Evolutionary conservation across 2,329 filamentous ascomycete genomes (phyloP).

Genomic region (Stachybotrys echinatus): DNA sequence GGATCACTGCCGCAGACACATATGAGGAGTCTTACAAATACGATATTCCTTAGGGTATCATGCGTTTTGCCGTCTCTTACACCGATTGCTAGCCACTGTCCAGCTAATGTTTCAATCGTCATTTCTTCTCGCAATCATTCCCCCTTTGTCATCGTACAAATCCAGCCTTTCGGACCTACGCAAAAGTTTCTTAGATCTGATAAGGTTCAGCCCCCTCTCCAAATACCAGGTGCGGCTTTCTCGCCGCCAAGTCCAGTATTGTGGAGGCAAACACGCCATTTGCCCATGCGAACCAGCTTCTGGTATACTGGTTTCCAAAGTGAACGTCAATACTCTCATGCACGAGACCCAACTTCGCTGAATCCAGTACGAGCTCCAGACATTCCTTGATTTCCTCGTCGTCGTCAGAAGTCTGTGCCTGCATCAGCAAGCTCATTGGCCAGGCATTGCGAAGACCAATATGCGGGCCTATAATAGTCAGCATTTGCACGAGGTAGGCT

Average conservation of each 20-base stretch:
- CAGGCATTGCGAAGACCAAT: slow-evolving; percentile 88
- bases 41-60: no score
- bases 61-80: no score
- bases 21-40: no score
- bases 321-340: slow-evolving; percentile 93
- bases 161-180: background rate
- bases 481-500: slow-evolving; percentile 8
- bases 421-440: slow-evolving; percentile 92
- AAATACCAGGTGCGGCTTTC: slow-evolving; percentile 87
- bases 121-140: background rate
- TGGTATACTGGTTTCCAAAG: slow-evolving; percentile 59
- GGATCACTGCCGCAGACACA: no score
- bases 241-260: slow-evolving; percentile 79
- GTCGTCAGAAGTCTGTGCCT: slow-evolving; percentile 81
- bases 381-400: slow-evolving; percentile 76
- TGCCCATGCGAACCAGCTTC: slow-evolving; percentile 97
- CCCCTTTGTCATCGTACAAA: background rate
- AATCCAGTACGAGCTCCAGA: slow-evolving; percentile 68
- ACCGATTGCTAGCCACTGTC: no score
- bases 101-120: background rate
- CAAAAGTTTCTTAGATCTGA: slow-evolving; percentile 16
- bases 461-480: slow-evolving; percentile 42
- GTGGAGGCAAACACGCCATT: slow-evolving; percentile 95
- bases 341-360: slow-evolving; percentile 72
- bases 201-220: slow-evolving; percentile 58